Conservation (phyloP, 2,329 filamentous ascomycete species). For the Exophiala spinifera region DNA sequence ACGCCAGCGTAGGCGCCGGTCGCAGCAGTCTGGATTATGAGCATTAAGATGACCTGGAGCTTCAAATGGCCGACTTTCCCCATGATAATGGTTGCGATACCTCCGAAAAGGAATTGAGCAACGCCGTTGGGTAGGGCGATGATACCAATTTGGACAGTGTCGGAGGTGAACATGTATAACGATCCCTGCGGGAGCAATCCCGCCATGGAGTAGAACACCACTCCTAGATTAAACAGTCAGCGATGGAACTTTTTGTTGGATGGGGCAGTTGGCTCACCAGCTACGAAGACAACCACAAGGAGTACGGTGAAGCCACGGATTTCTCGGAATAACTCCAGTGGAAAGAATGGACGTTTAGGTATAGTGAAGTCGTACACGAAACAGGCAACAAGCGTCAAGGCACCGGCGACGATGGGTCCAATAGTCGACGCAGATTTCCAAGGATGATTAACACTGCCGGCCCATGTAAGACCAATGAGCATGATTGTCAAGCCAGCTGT, state of each 20-base stretch:
- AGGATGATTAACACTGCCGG: conserved; percentile 19
- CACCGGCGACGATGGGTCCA: conserved; percentile 10
- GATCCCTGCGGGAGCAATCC: conserved; percentile 7
- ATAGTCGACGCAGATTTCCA: conserved; percentile 7
- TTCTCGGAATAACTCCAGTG: conserved; percentile 3
- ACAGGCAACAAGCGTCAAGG: conserved; percentile 2
- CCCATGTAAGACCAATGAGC: conserved; percentile 15
- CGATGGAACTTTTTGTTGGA: not conserved
- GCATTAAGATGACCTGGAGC: conserved; percentile 5
- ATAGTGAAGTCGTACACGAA: conserved; percentile 39
- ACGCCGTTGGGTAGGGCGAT: conserved; percentile 10
- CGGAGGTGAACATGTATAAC: conserved; percentile 12
- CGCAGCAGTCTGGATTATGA: conserved; percentile 8
- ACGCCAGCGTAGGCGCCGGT: not conserved
- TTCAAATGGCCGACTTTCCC: conserved; percentile 3
- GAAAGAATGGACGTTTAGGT: conserved; percentile 32
- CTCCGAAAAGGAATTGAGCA: conserved; percentile 7
- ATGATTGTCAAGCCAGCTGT: conserved; percentile 2
- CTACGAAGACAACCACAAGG: conserved; percentile 8
- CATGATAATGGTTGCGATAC: not conserved
- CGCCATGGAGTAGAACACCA: conserved; percentile 6
- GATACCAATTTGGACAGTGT: conserved; percentile 13
- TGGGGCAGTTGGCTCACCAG: not conserved
- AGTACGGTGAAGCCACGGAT: conserved; percentile 5
- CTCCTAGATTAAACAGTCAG: not conserved